Evolutionary conservation across 208 protist species (phyloP).

Genomic region (Acanthamoeba royreba): DNA sequence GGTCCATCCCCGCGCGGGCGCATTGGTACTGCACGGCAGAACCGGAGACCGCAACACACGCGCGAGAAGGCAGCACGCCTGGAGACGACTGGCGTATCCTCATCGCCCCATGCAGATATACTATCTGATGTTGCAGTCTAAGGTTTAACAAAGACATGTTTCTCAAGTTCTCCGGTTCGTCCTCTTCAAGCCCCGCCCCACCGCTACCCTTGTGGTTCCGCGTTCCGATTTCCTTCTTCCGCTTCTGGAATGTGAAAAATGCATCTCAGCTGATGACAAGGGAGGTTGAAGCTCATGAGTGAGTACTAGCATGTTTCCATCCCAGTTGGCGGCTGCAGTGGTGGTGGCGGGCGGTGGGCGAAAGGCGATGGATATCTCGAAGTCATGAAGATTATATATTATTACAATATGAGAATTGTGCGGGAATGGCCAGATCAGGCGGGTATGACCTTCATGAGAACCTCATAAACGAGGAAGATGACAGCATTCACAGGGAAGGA

Average conservation of each 20-base stretch:
- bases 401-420: too few species aligned
- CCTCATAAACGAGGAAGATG: slow-evolving; percentile 30
- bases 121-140: slow-evolving; percentile 24
- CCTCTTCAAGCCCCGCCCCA: background rate
- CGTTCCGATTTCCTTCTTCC: background rate
- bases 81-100: background rate
- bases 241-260: background rate
- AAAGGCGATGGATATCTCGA: too few species aligned
- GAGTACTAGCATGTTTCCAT: too few species aligned
- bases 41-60: background rate
- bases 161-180: background rate
- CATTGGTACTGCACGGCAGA: too few species aligned
- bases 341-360: too few species aligned
- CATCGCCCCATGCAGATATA: slow-evolving; percentile 3
- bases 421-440: too few species aligned
- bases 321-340: too few species aligned
- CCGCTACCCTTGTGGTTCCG: background rate
- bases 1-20: background rate
- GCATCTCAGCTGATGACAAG: too few species aligned
- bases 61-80: background rate
- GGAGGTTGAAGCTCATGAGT: too few species aligned
- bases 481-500: slow-evolving; percentile 19
- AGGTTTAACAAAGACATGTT: slow-evolving; percentile 42
- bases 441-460: background rate
- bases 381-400: too few species aligned